phyloP scores from a whole-genome alignment of 116 monocot genomes.

The Iris pallida region DNA sequence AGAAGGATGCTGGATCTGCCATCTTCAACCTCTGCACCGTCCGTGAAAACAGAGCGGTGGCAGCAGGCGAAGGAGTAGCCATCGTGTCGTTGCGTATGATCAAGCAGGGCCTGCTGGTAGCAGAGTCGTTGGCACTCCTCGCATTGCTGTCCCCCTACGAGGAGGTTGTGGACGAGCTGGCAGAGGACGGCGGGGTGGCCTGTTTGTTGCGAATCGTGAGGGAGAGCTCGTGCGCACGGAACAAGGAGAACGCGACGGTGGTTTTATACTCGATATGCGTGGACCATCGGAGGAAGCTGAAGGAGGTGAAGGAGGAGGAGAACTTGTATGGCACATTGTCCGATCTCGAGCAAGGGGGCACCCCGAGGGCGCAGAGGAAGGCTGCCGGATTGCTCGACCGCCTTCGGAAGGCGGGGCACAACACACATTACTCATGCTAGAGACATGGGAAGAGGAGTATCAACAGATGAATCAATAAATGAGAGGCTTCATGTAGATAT shows the following conservation, averaged over 20 bases:
- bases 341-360: conserved; percentile 48
- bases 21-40: conserved; percentile 62
- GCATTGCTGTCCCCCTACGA: conserved; percentile 50
- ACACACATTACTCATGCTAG: conserved; percentile 32
- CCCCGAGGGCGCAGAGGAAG: conserved; percentile 72
- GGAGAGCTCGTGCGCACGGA: conserved; percentile 30
- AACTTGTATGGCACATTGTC: conserved; percentile 36
- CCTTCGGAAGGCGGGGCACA: conserved; percentile 39
- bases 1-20: conserved; percentile 74
- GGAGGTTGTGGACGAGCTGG: conserved; percentile 42
- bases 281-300: conserved; percentile 40
- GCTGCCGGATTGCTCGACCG: conserved; percentile 58
- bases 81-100: conserved; percentile 33
- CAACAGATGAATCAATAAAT: no score
- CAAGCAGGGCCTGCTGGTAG: conserved; percentile 32
- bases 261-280: conserved; percentile 51
- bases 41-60: conserved; percentile 48
- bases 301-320: conserved; percentile 63
- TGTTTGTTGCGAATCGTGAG: conserved; percentile 38
- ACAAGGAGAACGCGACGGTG: conserved; percentile 61
- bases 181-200: conserved; percentile 31
- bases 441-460: neutral
- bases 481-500: no score
- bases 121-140: conserved; percentile 63
- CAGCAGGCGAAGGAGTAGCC: conserved; percentile 42